A percentile compares a stretch with the other conserved stretches of the same genome.
phyloP scores from a whole-genome alignment of 2,329 filamentous ascomycete species.

The Furcasterigmium sp. region DNA sequence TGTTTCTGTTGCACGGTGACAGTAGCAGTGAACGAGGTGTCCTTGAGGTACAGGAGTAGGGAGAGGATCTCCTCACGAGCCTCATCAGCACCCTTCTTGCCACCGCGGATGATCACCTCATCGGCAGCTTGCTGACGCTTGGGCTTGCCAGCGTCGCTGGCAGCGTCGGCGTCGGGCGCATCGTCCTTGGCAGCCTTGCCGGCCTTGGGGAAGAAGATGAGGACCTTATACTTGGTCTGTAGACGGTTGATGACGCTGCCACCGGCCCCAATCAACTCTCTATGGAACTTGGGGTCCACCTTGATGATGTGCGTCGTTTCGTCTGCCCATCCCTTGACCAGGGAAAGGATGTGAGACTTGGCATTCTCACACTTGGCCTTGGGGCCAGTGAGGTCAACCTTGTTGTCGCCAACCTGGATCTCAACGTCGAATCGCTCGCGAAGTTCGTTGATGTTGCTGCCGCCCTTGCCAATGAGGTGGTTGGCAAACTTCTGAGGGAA shows the following conservation, averaged over 20 bases:
- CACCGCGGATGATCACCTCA: constrained; percentile 86
- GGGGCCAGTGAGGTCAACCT: constrained; percentile 92
- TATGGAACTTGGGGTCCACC: constrained; percentile 89
- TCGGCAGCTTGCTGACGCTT: constrained; percentile 73
- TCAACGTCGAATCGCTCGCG: constrained; percentile 64
- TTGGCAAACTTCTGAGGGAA: constrained; percentile 95
- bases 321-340: constrained; percentile 82
- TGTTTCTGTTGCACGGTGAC: constrained; percentile 88
- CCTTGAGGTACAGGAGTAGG: constrained; percentile 81
- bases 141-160: constrained; percentile 61
- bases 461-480: constrained; percentile 67
- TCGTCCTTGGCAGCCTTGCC: constrained; percentile 65
- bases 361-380: constrained; percentile 89
- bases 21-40: constrained; percentile 75
- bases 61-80: constrained; percentile 88
- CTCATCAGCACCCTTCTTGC: constrained; percentile 87
- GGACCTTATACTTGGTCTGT: constrained; percentile 87
- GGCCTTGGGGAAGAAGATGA: constrained; percentile 84
- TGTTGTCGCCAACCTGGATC: constrained; percentile 88
- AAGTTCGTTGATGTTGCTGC: constrained; percentile 60
- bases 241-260: constrained; percentile 87
- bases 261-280: constrained; percentile 85
- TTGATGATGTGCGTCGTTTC: constrained; percentile 84
- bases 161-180: constrained; percentile 61
- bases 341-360: constrained; percentile 71